Conservation (phyloP, 345 rosid species). For the Gossypium australe region DNA sequence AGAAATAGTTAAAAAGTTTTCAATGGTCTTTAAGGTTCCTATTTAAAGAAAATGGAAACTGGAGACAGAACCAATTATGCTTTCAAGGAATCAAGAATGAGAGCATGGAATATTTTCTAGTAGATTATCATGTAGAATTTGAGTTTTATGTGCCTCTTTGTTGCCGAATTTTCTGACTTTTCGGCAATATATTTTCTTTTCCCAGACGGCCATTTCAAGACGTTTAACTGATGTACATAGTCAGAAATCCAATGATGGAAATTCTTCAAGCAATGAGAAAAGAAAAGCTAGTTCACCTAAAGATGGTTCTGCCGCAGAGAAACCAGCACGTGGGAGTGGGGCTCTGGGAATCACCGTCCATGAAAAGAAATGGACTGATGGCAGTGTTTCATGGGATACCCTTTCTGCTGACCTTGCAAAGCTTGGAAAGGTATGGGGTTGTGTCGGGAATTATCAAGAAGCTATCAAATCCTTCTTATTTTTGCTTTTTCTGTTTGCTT, state of each 20-base stretch:
- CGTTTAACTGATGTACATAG: conserved; percentile 67
- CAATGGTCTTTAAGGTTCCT: background rate
- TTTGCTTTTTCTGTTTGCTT: conserved; percentile 9
- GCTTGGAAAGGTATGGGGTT: conserved; percentile 58
- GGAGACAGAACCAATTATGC: background rate
- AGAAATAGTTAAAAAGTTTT: background rate
- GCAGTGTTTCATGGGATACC: conserved; percentile 56
- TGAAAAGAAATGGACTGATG: conserved; percentile 92
- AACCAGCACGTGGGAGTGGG: conserved; percentile 22
- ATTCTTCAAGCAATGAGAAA: conserved; percentile 39
- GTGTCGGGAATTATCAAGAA: conserved; percentile 3
- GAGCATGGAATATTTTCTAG: too few relatives aligned
- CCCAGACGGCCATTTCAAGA: conserved; percentile 78
- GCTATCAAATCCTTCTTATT: background rate
- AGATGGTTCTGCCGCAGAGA: conserved; percentile 27
- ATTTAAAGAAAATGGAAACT: background rate
- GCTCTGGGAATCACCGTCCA: conserved; percentile 57
- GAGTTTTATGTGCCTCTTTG: background rate
- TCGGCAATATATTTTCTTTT: background rate
- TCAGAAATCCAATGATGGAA: conserved; percentile 42
- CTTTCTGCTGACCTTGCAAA: conserved; percentile 55
- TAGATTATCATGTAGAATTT: background rate
- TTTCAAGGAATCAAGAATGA: background rate
- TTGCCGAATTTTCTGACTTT: background rate
- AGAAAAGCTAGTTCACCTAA: conserved; percentile 46